Evolutionary conservation across 805 yeast genomes (phyloP), one percentile per base, ranked within the genome.

Genomic region (Nakazawaea ambrosiae): DNA sequence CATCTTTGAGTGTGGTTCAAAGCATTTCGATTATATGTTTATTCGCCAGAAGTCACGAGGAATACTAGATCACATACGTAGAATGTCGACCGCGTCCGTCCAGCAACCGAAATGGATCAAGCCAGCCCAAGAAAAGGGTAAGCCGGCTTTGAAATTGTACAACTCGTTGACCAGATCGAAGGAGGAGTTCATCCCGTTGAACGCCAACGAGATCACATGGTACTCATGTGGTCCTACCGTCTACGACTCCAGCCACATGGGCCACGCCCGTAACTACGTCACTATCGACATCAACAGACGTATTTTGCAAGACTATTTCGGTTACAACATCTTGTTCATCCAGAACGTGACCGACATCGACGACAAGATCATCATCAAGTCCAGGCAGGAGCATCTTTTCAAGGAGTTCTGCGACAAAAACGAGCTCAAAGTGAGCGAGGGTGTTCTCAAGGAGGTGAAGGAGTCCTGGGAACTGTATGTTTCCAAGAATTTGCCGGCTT

Each of bases 341-440:
- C 98, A 92, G 64, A 92, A 92, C 55, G 97, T 92, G 41, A 92
- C 98, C n/a, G 98, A 92, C 59, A 88, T 92, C 43, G 98, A 92
- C 59, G 98, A 92, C 60, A 92, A 92, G 61, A 92, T 92, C 60
- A 92, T 92, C 50, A 63, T 92, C 30, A 82, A 96, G 43, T 97
- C 96, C 4, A 80, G 98, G 58, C 97, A 92, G 54, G 80, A 76
- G 50, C 79, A 80, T 57, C 63, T 92, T 24, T 89, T 83, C 52
- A 82, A 81, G 27, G 61, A 78, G 47, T 83, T 73, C 49, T 55
- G 66, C 11, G 47, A 52, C 17, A 50, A 53, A 20, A 50, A 61
- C 31, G 50, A 48, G 14, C 45, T 49, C 9, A n/a, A n/a, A n/a
- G 49, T 70, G 10, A 47, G 62, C 5, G 45, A 45, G 0, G 66